Percentiles rank a stretch among this genome's conserved stretches.
phyloP scores from a whole-genome alignment of 805 yeast species.

The Ogataea ganodermae region DNA sequence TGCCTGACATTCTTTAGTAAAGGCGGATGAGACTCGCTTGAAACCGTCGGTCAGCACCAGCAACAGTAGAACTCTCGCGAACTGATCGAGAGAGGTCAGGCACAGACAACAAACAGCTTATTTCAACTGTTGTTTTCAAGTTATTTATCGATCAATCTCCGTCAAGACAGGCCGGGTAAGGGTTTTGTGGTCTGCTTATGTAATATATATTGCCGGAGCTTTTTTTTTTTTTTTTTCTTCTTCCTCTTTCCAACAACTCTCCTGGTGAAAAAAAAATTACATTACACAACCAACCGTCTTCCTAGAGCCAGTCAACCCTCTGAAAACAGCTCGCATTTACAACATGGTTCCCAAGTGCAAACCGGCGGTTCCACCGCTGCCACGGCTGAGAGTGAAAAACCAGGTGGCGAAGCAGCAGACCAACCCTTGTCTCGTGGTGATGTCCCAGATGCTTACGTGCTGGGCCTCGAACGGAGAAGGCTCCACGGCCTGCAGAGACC shows the following conservation, averaged over 20 bases:
- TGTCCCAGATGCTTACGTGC: constrained; percentile 86
- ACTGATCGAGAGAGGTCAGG: not conserved
- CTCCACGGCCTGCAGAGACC: constrained; percentile 58
- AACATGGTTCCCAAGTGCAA: constrained; percentile 25
- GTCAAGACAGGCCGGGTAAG: too few species aligned
- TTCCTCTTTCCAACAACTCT: too few species aligned
- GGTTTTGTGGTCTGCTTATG: too few species aligned
- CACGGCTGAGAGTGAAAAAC: constrained; percentile 68
- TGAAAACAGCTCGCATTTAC: too few species aligned
- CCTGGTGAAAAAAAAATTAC: too few species aligned
- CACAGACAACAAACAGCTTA: too few species aligned
- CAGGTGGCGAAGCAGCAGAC: constrained; percentile 59
- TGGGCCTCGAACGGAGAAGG: constrained; percentile 97
- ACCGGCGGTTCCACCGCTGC: constrained; percentile 64
- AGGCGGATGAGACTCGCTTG: not conserved
- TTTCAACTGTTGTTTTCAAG: too few species aligned
- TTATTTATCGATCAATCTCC: too few species aligned
- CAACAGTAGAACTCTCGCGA: not conserved
- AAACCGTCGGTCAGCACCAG: not conserved
- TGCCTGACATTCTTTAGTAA: constrained; percentile 1
- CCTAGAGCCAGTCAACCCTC: too few species aligned
- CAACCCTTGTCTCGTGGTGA: constrained; percentile 74
- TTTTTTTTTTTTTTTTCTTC: too few species aligned
- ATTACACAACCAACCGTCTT: too few species aligned
- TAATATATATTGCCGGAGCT: too few species aligned